Conservation (phyloP, 306 rosid species). For the Arachis stenosperma region DNA sequence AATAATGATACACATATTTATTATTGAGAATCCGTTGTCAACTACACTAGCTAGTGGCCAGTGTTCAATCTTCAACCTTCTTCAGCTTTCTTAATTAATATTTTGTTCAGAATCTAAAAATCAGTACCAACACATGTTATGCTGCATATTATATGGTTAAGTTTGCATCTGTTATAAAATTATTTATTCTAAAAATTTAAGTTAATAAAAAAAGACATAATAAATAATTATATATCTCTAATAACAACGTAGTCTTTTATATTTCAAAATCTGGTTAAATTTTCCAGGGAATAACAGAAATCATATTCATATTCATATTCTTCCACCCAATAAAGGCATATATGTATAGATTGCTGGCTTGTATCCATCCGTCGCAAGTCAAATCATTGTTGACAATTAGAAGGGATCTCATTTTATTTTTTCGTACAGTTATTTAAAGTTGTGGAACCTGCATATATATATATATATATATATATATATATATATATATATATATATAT, state of each 20-base stretch:
- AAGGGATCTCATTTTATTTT: neutral
- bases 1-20: neutral
- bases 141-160: neutral
- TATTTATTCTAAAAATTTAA: too few relatives aligned
- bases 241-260: too few relatives aligned
- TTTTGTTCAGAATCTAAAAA: constrained; percentile 3
- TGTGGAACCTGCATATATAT: neutral
- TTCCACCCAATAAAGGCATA: constrained; percentile 30
- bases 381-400: constrained; percentile 31
- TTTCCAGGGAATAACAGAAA: neutral
- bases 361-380: constrained; percentile 25
- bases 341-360: neutral
- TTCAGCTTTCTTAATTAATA: neutral
- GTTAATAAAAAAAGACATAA: too few relatives aligned
- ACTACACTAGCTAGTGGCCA: neutral
- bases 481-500: too few relatives aligned
- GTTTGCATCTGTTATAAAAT: neutral
- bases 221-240: too few relatives aligned
- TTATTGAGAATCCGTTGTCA: neutral
- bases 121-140: too few relatives aligned
- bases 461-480: neutral
- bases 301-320: constrained; percentile 34
- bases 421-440: neutral
- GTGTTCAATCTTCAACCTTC: neutral
- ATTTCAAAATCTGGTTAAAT: neutral